Base-by-base conservation (phyloP, 176 grass and related monocot species). In the Areca catechu region DNA sequence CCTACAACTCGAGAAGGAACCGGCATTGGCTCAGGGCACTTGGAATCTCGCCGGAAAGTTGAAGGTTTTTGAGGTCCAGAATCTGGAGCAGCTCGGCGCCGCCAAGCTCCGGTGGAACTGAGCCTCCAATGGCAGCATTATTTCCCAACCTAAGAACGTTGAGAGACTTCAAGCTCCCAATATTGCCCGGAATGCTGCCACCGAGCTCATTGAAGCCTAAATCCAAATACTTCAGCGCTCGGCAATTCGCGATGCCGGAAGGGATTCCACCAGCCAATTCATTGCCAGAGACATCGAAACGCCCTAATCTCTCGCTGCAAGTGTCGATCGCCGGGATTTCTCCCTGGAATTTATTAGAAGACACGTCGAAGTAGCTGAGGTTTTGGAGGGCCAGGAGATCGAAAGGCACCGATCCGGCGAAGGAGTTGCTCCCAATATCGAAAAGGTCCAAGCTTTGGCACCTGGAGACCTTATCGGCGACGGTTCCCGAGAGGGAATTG, bases 281-380 rank as follows among this genome's bases (percentile, higher is more conserved):
- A 80, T 98, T 98, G 3, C 78, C 67, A 0, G 93, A 98, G 21
- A 78, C 78, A 51, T 98, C 93, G 16, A 98, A 68, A 63, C 78
- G 80, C 0, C 48, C 75, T 51, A 98, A 78, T 55, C 30, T 98
- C 61, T 2, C 7, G 54, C 93, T 84, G 17, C 93, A 98, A 0
- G 69, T 60, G 0, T 72, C 48, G 5, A 92, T 76, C 72, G 24
- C 67, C 59, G 87, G 93, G 61, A 98, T 85, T 68, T 58, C 34
- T 20, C 87, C 93, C 15, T 74, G 68, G 66, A 98, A 92, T 19
- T 81, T 24, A 56, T 98, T 98, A 69, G 75, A 85, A 4, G 93
- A 98, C 58, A 86, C 83, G 62, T 98, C 92, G 73, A 98, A 92
- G 74, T 92, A 98, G 75, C 87, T 88, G 54, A 98, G 82, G 66